A percentile compares a stretch with the other conserved stretches of the same genome.
Evolutionary conservation across 1,284 basidiomycete species (phyloP).

Genomic region (Malassezia brasiliensis): DNA sequence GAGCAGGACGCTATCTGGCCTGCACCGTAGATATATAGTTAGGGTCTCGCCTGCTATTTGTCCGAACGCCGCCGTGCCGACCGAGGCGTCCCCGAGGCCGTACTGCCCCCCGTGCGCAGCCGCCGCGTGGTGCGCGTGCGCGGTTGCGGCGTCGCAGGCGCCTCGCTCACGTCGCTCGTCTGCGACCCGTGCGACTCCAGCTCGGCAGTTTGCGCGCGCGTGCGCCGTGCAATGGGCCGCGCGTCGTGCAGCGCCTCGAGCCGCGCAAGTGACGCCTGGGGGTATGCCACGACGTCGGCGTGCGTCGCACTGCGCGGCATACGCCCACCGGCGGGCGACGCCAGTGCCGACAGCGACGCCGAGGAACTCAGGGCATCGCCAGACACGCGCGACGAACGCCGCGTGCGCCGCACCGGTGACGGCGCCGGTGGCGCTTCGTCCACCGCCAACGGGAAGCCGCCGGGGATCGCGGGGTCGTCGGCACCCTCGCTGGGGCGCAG

Average conservation of each 20-base stretch:
- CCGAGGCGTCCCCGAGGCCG: slow-evolving; percentile 2
- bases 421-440: not conserved
- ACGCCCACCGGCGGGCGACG: not conserved
- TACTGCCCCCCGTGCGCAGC: not conserved
- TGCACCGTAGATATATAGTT: not conserved
- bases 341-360: not conserved
- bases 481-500: slow-evolving; percentile 4
- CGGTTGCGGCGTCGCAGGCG: not conserved
- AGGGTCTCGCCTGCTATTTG: not conserved
- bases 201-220: slow-evolving; percentile 14
- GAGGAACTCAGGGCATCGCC: not conserved
- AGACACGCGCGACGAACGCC: not conserved
- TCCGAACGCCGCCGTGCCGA: not conserved
- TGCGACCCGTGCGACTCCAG: slow-evolving; percentile 16
- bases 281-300: slow-evolving; percentile 2
- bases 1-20: too few relatives aligned
- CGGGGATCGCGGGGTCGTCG: slow-evolving; percentile 8
- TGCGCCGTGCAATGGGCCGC: slow-evolving; percentile 15
- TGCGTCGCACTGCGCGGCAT: slow-evolving; percentile 1
- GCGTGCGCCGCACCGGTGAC: not conserved
- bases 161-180: not conserved
- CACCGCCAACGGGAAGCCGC: slow-evolving; percentile 12
- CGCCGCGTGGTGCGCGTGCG: slow-evolving; percentile 9
- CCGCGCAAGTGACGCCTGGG: slow-evolving; percentile 11
- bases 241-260: slow-evolving; percentile 8